Percentiles rank a stretch among this genome's conserved stretches.
Evolutionary conservation across 1,139 yeast genomes (phyloP).

Genomic region (Debaryomyces coudertii): DNA sequence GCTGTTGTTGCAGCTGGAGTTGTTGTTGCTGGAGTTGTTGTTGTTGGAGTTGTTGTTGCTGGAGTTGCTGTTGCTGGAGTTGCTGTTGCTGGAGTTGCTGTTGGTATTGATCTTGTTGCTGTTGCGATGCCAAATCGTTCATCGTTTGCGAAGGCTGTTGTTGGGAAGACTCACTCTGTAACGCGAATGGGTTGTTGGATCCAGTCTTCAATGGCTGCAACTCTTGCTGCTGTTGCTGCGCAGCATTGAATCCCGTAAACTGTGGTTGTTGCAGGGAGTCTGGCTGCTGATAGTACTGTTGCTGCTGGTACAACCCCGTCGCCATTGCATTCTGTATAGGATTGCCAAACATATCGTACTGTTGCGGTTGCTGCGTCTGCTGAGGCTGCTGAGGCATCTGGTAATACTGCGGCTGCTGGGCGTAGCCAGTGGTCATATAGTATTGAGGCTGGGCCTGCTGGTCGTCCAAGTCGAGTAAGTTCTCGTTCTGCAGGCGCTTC

Average conservation of each 20-base stretch:
- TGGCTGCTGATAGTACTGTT: conserved; percentile 29
- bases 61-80: conserved; percentile 26
- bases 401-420: conserved; percentile 42
- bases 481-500: conserved; percentile 49
- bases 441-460: conserved; percentile 30
- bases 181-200: conserved; percentile 88
- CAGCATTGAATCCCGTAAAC: conserved; percentile 36
- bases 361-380: conserved; percentile 30
- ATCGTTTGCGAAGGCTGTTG: conserved; percentile 18
- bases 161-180: conserved; percentile 30
- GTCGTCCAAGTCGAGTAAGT: conserved; percentile 60
- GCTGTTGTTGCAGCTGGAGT: conserved; percentile 26
- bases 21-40: conserved; percentile 25
- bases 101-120: conserved; percentile 25
- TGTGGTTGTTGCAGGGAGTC: conserved; percentile 39
- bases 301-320: conserved; percentile 49
- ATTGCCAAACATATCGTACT: conserved; percentile 77
- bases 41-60: conserved; percentile 24
- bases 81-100: conserved; percentile 25
- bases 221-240: conserved; percentile 42
- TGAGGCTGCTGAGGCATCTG: conserved; percentile 21
- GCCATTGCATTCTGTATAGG: conserved; percentile 63
- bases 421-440: conserved; percentile 35
- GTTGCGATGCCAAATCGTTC: conserved; percentile 20
- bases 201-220: conserved; percentile 73